A percentile compares a stretch with the other conserved stretches of the same genome.
Conservation (phyloP, 495 filamentous ascomycete species). For the Xylaria cubensis region DNA sequence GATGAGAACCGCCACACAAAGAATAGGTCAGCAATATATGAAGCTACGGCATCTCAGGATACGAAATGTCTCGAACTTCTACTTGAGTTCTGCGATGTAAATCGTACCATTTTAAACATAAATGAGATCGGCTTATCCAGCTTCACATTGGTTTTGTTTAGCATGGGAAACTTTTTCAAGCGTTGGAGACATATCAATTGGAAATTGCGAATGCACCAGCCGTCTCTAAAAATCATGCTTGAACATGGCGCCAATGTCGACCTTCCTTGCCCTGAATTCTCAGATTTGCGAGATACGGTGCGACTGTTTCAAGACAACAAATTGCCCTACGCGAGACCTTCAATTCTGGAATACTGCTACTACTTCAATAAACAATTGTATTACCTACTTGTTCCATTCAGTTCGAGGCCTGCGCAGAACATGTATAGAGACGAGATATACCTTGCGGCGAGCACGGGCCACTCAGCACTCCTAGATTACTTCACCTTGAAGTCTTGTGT, state of each 20-base stretch:
- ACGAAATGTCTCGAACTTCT: conserved; percentile 23
- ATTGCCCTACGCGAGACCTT: neutral
- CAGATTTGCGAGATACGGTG: neutral
- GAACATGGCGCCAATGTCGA: neutral
- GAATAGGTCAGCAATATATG: conserved; percentile 13
- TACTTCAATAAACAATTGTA: neutral
- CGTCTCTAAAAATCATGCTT: neutral
- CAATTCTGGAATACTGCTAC: neutral
- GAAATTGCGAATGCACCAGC: neutral
- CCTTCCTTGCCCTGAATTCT: neutral
- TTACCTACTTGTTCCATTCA: neutral
- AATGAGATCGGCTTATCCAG: neutral
- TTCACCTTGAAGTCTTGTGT: neutral
- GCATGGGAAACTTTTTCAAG: neutral
- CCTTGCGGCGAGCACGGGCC: neutral
- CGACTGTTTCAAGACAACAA: neutral
- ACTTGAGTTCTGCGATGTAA: conserved; percentile 19
- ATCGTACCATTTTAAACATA: neutral
- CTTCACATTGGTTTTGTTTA: neutral
- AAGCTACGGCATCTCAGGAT: conserved; percentile 26
- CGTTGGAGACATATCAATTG: neutral
- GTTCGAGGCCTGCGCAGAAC: neutral
- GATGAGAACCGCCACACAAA: neutral
- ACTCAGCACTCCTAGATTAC: neutral
- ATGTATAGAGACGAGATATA: neutral